Evolutionary conservation across 2,329 filamentous ascomycete species (phyloP).

Genomic region (Coccinonectria pachysandricola): DNA sequence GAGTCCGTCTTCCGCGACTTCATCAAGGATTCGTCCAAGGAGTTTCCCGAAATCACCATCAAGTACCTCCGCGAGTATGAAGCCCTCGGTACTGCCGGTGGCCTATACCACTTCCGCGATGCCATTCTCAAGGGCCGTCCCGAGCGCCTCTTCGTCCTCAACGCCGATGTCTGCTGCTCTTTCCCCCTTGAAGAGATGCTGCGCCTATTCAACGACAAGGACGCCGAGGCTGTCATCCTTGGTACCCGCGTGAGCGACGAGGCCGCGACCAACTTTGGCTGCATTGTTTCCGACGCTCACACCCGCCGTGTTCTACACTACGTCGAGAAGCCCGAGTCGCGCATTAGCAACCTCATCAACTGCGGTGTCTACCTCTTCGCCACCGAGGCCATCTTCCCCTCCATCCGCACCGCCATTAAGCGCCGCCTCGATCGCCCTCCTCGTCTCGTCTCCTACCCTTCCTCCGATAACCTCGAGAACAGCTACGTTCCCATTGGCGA

Average conservation of each 20-base stretch:
- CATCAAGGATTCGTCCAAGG: slow-evolving; percentile 79
- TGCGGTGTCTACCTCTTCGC: slow-evolving; percentile 97
- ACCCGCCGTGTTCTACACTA: slow-evolving; percentile 95
- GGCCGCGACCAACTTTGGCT: slow-evolving; percentile 90
- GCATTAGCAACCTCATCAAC: slow-evolving; percentile 98
- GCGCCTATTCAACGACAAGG: slow-evolving; percentile 83
- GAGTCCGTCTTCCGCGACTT: slow-evolving; percentile 95
- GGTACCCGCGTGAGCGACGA: slow-evolving; percentile 87
- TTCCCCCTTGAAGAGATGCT: slow-evolving; percentile 97
- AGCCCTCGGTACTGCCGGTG: slow-evolving; percentile 88
- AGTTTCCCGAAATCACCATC: slow-evolving; percentile 76
- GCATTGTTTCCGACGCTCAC: slow-evolving; percentile 90
- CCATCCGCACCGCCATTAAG: slow-evolving; percentile 90
- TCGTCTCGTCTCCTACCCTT: slow-evolving; percentile 87
- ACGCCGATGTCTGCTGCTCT: slow-evolving; percentile 97
- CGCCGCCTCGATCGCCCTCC: slow-evolving; percentile 76
- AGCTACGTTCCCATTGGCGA: slow-evolving; percentile 36
- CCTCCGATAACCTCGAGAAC: slow-evolving; percentile 81
- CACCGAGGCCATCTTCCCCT: slow-evolving; percentile 92
- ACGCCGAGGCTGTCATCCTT: slow-evolving; percentile 92
- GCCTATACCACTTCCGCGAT: slow-evolving; percentile 98
- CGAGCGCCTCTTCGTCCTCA: slow-evolving; percentile 92
- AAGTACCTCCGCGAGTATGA: slow-evolving; percentile 97
- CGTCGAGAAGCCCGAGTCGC: slow-evolving; percentile 96
- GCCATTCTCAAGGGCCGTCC: slow-evolving; percentile 93